phyloP scores from a whole-genome alignment of 2,329 filamentous ascomycete species.

The Ilyonectria sp. region DNA sequence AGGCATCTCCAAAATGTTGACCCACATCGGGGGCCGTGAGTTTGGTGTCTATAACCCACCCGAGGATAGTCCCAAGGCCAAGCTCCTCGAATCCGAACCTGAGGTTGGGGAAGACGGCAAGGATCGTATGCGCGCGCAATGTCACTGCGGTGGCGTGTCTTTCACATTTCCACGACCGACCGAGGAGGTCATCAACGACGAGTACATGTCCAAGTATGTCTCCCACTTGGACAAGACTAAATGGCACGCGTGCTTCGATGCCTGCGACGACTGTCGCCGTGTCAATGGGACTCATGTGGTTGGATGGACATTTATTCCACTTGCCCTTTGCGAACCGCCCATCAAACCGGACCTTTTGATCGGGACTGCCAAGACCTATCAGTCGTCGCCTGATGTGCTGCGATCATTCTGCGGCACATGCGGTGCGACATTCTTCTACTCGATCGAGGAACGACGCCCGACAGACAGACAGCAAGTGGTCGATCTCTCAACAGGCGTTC shows the following conservation, averaged over 20 bases:
- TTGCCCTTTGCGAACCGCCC: conserved; percentile 53
- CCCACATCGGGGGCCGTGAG: conserved; percentile 48
- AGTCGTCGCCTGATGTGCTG: conserved; percentile 55
- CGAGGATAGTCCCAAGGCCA: conserved; percentile 45
- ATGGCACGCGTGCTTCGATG: conserved; percentile 60
- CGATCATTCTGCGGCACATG: conserved; percentile 63
- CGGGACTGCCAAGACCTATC: conserved; percentile 62
- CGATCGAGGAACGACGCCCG: conserved; percentile 46
- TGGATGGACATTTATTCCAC: conserved; percentile 61
- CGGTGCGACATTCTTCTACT: conserved; percentile 61
- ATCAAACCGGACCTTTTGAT: conserved; percentile 55
- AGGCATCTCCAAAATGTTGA: conserved; percentile 56
- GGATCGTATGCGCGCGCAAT: conserved; percentile 60
- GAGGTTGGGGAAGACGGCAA: conserved; percentile 55
- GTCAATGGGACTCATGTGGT: conserved; percentile 59
- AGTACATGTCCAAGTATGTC: conserved; percentile 52
- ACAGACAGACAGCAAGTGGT: conserved; percentile 54
- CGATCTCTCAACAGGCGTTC: conserved; percentile 60
- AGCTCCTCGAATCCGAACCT: conserved; percentile 44
- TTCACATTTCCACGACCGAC: conserved; percentile 61
- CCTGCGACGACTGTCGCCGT: conserved; percentile 62
- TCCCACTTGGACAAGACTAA: conserved; percentile 57
- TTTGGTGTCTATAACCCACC: conserved; percentile 56
- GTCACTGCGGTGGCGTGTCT: conserved; percentile 63
- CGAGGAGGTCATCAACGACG: conserved; percentile 48